Percentiles rank a stretch among this genome's conserved stretches.
Evolutionary conservation across 2,329 filamentous ascomycete genomes (phyloP).

Genomic region (Aspergillus pseudoterreus): DNA sequence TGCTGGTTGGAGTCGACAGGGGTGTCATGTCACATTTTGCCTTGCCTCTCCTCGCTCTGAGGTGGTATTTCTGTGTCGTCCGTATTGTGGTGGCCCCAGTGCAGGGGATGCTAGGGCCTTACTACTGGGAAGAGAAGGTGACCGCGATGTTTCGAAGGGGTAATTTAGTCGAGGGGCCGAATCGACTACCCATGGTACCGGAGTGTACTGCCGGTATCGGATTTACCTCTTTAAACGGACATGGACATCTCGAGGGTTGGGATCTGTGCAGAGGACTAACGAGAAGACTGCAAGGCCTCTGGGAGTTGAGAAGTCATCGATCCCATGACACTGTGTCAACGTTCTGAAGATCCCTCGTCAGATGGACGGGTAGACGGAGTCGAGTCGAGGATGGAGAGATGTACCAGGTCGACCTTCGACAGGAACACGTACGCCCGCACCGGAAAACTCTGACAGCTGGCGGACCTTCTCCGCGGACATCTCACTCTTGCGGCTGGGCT

Average conservation of each 20-base stretch:
- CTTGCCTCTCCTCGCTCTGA: too few species aligned
- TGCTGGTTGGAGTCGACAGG: not conserved
- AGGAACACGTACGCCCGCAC: not conserved
- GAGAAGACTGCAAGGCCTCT: too few species aligned
- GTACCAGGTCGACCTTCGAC: too few species aligned
- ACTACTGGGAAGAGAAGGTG: not conserved
- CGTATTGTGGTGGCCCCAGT: too few species aligned
- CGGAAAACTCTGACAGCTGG: constrained; percentile 6
- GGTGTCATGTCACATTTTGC: too few species aligned
- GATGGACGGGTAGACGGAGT: too few species aligned
- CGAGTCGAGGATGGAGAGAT: too few species aligned
- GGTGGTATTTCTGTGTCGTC: too few species aligned
- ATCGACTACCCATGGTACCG: not conserved
- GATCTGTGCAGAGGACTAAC: not conserved
- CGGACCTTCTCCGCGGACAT: constrained; percentile 8
- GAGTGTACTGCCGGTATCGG: not conserved
- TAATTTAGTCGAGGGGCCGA: not conserved
- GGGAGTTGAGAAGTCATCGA: too few species aligned
- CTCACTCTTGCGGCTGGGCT: constrained; percentile 1
- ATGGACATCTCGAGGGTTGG: not conserved
- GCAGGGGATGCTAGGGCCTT: not conserved
- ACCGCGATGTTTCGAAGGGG: not conserved
- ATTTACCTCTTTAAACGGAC: not conserved
- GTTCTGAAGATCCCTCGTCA: too few species aligned
- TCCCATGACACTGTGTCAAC: too few species aligned